A percentile compares a stretch with the other conserved stretches of the same genome.
Evolutionary conservation across 768 basidiomycete species (phyloP).

Genomic region (Bullera alba): DNA sequence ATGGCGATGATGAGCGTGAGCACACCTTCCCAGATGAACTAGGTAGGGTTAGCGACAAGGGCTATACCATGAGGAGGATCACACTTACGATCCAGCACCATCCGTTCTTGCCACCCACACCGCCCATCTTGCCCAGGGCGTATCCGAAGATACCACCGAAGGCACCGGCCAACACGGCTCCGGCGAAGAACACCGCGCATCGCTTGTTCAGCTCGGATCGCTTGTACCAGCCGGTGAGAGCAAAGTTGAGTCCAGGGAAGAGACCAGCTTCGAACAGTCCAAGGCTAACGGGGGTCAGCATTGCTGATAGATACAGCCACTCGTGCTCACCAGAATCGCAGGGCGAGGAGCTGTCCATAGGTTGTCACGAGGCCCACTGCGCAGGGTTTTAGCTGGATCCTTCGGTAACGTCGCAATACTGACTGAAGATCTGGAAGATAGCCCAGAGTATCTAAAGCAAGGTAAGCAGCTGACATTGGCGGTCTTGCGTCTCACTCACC

Average conservation of each 20-base stretch:
- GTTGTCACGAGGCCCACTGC: slow-evolving; percentile 41
- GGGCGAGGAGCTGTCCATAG: slow-evolving; percentile 37
- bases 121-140: slow-evolving; percentile 34
- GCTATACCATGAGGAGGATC: background rate
- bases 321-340: slow-evolving; percentile 41
- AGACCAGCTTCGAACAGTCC: slow-evolving; percentile 16
- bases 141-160: slow-evolving; percentile 46
- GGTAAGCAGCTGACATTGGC: background rate
- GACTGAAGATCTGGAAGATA: slow-evolving; percentile 41
- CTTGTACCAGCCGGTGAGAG: slow-evolving; percentile 42
- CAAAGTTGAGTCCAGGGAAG: slow-evolving; percentile 41
- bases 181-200: slow-evolving; percentile 42
- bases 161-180: slow-evolving; percentile 43
- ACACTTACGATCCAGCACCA: slow-evolving; percentile 42
- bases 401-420: background rate
- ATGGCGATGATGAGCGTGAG: slow-evolving; percentile 2
- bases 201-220: slow-evolving; percentile 38
- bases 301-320: too few species aligned
- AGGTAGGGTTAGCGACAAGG: background rate
- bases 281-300: background rate
- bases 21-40: slow-evolving; percentile 3
- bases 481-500: slow-evolving; percentile 18
- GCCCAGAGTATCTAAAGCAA: slow-evolving; percentile 28
- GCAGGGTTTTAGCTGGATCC: slow-evolving; percentile 1
- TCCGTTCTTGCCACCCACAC: slow-evolving; percentile 43